Conservation (phyloP, 2,329 filamentous ascomycete species). For the Stromatinia cepivora region DNA sequence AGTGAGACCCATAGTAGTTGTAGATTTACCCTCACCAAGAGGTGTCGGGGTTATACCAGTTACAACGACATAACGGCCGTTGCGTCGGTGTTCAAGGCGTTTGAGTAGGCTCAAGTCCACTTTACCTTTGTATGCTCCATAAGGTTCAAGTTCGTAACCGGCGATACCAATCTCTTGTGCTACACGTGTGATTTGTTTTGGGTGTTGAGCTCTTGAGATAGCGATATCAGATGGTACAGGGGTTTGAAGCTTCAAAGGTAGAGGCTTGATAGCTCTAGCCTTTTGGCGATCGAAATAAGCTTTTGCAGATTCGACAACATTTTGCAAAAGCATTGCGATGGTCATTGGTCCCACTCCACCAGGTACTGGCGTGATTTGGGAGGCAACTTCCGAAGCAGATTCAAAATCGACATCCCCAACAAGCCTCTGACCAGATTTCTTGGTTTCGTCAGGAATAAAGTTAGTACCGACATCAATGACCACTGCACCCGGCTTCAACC, state of each 20-base stretch:
- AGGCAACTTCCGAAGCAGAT: conserved; percentile 79
- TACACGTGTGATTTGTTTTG: conserved; percentile 85
- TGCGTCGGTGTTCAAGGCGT: conserved; percentile 79
- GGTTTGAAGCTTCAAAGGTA: conserved; percentile 75
- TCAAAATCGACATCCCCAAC: conserved; percentile 96
- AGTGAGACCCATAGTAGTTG: conserved; percentile 91
- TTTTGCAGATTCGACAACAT: conserved; percentile 84
- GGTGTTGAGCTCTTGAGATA: conserved; percentile 82
- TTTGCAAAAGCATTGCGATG: conserved; percentile 95
- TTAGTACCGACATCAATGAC: conserved; percentile 98
- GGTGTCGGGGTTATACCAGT: conserved; percentile 97
- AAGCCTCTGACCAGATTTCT: conserved; percentile 87
- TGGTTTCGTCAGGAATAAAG: conserved; percentile 83
- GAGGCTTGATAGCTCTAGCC: conserved; percentile 72
- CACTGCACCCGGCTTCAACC: conserved; percentile 91
- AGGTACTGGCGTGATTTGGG: conserved; percentile 91
- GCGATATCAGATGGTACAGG: conserved; percentile 96
- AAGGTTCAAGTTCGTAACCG: conserved; percentile 87
- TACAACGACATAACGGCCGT: conserved; percentile 90
- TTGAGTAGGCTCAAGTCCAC: conserved; percentile 80
- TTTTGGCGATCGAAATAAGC: conserved; percentile 82
- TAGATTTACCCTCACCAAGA: conserved; percentile 96
- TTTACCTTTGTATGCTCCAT: conserved; percentile 95
- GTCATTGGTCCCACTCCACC: conserved; percentile 99
- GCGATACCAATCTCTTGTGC: conserved; percentile 87